A percentile compares a stretch with the other conserved stretches of the same genome.
phyloP scores from a whole-genome alignment of 495 filamentous ascomycete species.

The Trichoderma gamsii region DNA sequence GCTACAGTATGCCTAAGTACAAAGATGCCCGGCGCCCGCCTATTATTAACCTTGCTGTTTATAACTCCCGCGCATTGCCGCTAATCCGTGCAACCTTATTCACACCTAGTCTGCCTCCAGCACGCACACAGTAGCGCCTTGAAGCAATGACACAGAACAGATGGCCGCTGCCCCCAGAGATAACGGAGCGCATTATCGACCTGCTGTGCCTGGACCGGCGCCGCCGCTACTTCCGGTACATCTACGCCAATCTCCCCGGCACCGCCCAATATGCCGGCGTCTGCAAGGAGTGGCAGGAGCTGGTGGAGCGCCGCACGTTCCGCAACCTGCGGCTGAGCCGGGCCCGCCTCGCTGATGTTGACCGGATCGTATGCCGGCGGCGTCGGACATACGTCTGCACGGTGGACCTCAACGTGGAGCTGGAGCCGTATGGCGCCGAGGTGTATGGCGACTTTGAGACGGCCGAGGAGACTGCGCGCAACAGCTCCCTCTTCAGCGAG shows the following conservation, averaged over 20 bases:
- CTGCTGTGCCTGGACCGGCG: background rate
- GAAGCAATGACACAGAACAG: background rate
- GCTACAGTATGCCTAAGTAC: no score
- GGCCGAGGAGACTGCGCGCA: slow-evolving; percentile 7
- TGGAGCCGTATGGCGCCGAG: background rate
- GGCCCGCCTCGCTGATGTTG: slow-evolving; percentile 20
- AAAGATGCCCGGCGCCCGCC: no score
- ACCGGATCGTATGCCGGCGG: background rate
- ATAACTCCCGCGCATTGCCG: background rate
- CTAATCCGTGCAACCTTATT: background rate
- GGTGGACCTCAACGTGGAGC: slow-evolving; percentile 13
- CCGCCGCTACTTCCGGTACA: background rate
- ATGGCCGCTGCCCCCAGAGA: background rate
- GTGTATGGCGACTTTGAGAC: slow-evolving; percentile 6
- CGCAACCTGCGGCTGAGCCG: slow-evolving; percentile 20
- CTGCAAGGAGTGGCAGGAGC: slow-evolving; percentile 22
- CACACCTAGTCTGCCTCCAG: background rate
- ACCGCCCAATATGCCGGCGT: slow-evolving; percentile 16
- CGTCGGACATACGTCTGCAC: background rate
- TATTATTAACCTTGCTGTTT: background rate
- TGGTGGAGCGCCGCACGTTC: slow-evolving; percentile 21
- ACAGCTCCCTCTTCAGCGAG: slow-evolving; percentile 11
- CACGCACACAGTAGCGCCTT: background rate
- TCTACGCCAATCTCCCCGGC: background rate
- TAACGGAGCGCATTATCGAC: background rate